These are phyloP conservation scores for Calonectria fujianensis DNA, from an alignment of 2,329 filamentous ascomycete genomes.

Conservation along the genomic window DNA sequence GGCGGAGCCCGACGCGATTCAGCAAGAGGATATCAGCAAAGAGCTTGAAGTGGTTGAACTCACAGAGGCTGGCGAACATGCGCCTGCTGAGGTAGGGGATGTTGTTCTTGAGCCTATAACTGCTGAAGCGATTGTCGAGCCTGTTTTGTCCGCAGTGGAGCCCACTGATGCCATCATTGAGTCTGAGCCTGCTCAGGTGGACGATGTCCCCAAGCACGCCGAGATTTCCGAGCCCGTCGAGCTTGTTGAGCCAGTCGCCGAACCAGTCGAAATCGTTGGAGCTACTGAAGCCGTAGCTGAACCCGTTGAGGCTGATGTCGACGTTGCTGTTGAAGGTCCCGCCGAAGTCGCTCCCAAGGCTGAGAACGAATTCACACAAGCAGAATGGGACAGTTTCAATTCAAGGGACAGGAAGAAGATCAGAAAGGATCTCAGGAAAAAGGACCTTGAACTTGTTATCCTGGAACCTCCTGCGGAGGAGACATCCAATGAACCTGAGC, in stretches of 20 bases:
- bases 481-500: conserved; percentile 14
- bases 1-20: not conserved
- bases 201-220: not conserved
- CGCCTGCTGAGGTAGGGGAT: not conserved
- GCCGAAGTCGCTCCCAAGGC: not conserved
- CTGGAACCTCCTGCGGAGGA: conserved; percentile 35
- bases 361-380: conserved; percentile 50
- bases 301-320: not conserved
- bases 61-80: not conserved
- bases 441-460: conserved; percentile 47
- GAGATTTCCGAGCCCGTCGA: not conserved
- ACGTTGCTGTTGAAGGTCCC: not conserved
- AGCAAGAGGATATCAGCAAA: not conserved
- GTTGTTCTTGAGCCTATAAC: not conserved
- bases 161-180: not conserved
- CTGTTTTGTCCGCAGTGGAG: not conserved
- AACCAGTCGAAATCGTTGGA: not conserved
- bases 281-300: not conserved
- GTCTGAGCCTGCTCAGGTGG: not conserved
- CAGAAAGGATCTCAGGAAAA: conserved; percentile 52
- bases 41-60: not conserved
- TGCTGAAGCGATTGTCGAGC: not conserved
- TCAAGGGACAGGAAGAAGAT: conserved; percentile 52
- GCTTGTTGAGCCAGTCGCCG: not conserved
- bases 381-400: conserved; percentile 47